These are phyloP conservation scores for Eucalyptus leucophloia DNA, from an alignment of 345 rosid genomes.

Conservation along the genomic window DNA sequence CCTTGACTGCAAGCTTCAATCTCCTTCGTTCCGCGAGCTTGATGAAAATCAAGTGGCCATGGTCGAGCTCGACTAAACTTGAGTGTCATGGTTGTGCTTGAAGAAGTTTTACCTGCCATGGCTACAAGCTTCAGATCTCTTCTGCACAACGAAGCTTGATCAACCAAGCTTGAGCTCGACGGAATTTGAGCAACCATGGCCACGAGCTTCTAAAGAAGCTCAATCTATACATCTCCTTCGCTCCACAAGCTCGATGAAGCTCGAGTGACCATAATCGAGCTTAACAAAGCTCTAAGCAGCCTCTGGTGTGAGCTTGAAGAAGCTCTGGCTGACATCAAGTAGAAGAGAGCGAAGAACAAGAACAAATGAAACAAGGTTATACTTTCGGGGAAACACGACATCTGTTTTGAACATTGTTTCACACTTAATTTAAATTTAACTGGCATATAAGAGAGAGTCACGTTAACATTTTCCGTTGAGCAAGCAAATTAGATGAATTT, in stretches of 20 bases:
- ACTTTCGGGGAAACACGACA: background rate
- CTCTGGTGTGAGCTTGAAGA: background rate
- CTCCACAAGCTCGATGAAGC: background rate
- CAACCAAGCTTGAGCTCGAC: background rate
- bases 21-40: background rate
- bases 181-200: background rate
- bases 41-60: background rate
- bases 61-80: background rate
- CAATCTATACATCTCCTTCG: too few species aligned
- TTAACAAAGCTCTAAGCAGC: background rate
- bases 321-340: background rate
- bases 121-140: background rate
- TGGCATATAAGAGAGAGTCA: background rate
- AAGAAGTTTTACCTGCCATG: background rate
- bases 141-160: background rate
- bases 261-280: background rate
- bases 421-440: background rate
- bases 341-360: background rate
- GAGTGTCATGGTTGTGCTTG: background rate
- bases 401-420: background rate
- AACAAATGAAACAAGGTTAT: background rate
- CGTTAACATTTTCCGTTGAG: background rate
- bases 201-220: background rate
- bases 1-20: background rate
- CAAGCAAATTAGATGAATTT: background rate